These are phyloP conservation scores for Antarctomyces pellizariae DNA, from an alignment of 495 filamentous ascomycete species.

Conservation along the genomic window DNA sequence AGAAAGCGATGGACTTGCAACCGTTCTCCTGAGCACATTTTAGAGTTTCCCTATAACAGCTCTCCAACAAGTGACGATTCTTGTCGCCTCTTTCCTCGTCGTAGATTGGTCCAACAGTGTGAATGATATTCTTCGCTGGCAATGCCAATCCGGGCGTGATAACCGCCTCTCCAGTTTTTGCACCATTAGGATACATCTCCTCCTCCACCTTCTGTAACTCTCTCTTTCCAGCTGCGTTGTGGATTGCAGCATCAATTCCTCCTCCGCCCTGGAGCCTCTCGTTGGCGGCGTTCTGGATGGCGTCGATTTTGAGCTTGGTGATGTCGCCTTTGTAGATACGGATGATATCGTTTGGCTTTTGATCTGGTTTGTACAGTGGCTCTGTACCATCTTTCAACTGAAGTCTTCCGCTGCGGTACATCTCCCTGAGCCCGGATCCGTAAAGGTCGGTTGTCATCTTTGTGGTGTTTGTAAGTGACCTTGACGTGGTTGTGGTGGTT, in stretches of 20 bases:
- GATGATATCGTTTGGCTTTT: conserved; percentile 46
- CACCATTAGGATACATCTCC: conserved; percentile 44
- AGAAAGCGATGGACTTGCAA: conserved; percentile 56
- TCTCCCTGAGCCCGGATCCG: no score
- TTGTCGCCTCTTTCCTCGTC: conserved; percentile 10
- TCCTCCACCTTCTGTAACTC: conserved; percentile 35
- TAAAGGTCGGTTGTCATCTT: no score
- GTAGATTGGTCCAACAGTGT: conserved; percentile 83
- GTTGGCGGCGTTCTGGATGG: conserved; percentile 91
- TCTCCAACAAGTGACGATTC: conserved; percentile 23
- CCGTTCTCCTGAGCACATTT: conserved; percentile 42
- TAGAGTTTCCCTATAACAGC: conserved; percentile 57
- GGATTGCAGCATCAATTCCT: conserved; percentile 77
- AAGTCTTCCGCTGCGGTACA: no score
- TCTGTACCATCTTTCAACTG: no score
- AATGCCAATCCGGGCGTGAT: conserved; percentile 60
- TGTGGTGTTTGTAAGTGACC: no score
- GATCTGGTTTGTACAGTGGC: conserved; percentile 11
- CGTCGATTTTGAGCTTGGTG: conserved; percentile 53
- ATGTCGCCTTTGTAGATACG: conserved; percentile 56
- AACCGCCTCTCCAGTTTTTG: conserved; percentile 57
- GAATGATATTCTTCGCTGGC: conserved; percentile 59
- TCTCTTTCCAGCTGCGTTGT: conserved; percentile 47
- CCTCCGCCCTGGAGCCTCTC: conserved; percentile 55
- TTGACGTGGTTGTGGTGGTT: no score